Base-by-base conservation (phyloP, 345 rosid genomes). In the Eucalyptus regnans region DNA sequence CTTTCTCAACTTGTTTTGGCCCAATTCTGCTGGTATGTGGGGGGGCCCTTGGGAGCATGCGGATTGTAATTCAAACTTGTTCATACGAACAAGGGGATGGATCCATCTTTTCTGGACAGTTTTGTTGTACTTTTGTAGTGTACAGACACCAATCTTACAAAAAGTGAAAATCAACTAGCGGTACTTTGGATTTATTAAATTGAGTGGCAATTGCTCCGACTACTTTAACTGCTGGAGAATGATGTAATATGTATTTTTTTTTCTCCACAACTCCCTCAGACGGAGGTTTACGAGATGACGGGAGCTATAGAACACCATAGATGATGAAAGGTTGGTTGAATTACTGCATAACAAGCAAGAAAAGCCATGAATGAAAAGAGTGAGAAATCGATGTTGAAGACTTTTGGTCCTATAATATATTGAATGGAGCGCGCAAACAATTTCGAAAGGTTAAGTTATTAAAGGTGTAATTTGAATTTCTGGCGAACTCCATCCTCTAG, bases 381-480 rank as follows among this genome's bases (percentile, higher is more conserved):
- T 0, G n/a, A 58, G 7, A 58, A 25, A 25, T 58, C 7, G 7
- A 9, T 58, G 29, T 58, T 54, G 52, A 58, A 5, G 64, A 25
- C 64, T 58, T 23, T 25, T 58, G 64, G 12, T 23, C 64, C 0
- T 0, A 58, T 10, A 58, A 58, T 1, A 0, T 25, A 4, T 58
- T 58, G 12, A 17, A 20, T 54, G 22, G 23, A 52, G 4, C 0
- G 7, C 1, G 6, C 64, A 58, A 58, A 0, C 1, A 0, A 58
- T 58, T 58, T 58, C 64, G 0, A 58, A 58, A 54, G 25, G 0
- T 54, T 54, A 20, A 1, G 58, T 54, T 54, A 54, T 54, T 7
- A 20, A 25, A 58, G 27, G 6, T 25, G 13, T 23, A 33, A 33
- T 33, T 33, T 33, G 33, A 58, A 25, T 25, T 50, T 50, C 0